Base-by-base conservation (phyloP, 2,329 filamentous ascomycete species). In the Paramyrothecium roridum region DNA sequence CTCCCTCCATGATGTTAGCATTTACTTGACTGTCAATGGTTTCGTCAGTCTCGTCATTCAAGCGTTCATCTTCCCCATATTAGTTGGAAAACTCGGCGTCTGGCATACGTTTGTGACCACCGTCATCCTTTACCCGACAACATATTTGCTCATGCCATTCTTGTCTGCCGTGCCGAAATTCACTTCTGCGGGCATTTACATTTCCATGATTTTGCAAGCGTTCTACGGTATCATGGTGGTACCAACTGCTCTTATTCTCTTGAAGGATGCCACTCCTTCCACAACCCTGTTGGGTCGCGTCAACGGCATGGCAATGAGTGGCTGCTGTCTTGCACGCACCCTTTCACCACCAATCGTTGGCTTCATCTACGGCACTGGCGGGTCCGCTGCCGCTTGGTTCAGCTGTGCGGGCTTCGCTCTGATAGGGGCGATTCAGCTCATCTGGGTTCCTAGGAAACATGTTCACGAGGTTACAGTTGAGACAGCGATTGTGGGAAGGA, bases 31-130 rank as follows among this genome's bases (percentile, higher is more conserved):
- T 3, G 72, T 88, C 52, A 89, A 91, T 61, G 89, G 87, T 3
- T 71, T 88, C 58, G 85, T 92, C 54, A 88, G 88, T 0, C 79
- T 93, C 1, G 77, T 88, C 61, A 86, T 92, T 48, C 89, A 93
- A 70, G 89, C 81, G 1, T 70, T 91, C 48, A 75, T 93, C 30
- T 90, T 90, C 64, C 87, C 87, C 3, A 62, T 84, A 17, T 75
- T 88, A 57, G 84, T 88, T 3, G 78, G 82, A 53, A 80, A 76
- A 59, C 74, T 90, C 16, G 88, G 87, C 2, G 79, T 90, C 2
- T 90, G 86, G 86, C 79, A 76, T 51, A 79, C 87, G 0, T 87
- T 90, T 63, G 71, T 89, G 43, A 59, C 84, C 37, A 87, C 88
- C 60, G 85, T 87, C 0, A 63, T 87, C 12, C 73, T 88, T 2